Conservation (phyloP, 805 yeast genomes). For the Ogataea dorogensis region DNA sequence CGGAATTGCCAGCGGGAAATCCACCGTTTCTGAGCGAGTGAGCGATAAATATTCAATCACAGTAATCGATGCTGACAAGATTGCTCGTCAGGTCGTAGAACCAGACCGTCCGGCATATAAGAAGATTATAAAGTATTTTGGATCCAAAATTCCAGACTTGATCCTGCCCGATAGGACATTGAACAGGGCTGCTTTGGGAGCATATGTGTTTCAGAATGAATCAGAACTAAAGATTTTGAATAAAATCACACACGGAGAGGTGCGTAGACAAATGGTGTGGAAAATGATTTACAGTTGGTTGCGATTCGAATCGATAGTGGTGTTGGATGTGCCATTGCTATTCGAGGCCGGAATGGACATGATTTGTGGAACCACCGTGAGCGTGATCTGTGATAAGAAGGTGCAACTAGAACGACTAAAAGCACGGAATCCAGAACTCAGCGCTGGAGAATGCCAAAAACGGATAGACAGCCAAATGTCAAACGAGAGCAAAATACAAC, state of each 20-base stretch:
- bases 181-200: conserved; percentile 75
- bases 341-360: conserved; percentile 75
- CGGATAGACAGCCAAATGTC: conserved; percentile 80
- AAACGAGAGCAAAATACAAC: conserved; percentile 49
- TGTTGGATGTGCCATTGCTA: conserved; percentile 86
- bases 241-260: conserved; percentile 84
- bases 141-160: conserved; percentile 49
- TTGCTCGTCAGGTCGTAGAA: conserved; percentile 81
- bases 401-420: conserved; percentile 63
- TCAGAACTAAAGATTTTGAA: conserved; percentile 61
- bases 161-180: conserved; percentile 47
- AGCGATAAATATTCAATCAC: conserved; percentile 50
- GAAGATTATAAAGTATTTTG: conserved; percentile 61
- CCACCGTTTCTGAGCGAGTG: conserved; percentile 74
- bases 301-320: conserved; percentile 53
- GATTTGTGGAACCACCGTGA: conserved; percentile 68
- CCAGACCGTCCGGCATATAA: conserved; percentile 76
- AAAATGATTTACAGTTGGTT: conserved; percentile 59
- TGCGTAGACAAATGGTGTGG: conserved; percentile 61
- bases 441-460: conserved; percentile 62
- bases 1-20: conserved; percentile 95
- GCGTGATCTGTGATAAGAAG: conserved; percentile 60
- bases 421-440: conserved; percentile 64
- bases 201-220: conserved; percentile 69
- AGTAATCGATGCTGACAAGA: conserved; percentile 84